Percentiles rank a stretch among this genome's conserved stretches.
These are phyloP conservation scores for Gossypium lobatum DNA, from an alignment of 441 rosid genomes.

Conservation along the genomic window DNA sequence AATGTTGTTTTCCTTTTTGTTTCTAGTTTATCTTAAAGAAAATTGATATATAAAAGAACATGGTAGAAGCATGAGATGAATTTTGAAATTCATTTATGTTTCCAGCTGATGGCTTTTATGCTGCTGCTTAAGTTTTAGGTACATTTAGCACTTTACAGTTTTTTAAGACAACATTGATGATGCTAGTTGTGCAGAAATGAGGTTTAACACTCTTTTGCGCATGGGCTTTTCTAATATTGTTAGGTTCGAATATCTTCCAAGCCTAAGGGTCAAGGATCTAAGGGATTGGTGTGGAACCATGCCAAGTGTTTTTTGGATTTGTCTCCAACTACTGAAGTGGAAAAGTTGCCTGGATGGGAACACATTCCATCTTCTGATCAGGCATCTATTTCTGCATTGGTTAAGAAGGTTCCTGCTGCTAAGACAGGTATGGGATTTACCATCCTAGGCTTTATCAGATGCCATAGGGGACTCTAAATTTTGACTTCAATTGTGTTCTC, in stretches of 20 bases:
- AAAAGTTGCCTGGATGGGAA: slow-evolving; percentile 75
- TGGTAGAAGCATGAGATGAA: not conserved
- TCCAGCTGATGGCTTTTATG: not conserved
- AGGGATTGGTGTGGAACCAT: slow-evolving; percentile 77
- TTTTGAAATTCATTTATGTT: not conserved
- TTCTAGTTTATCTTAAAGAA: not conserved
- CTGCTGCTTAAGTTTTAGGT: not conserved
- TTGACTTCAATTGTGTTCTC: slow-evolving; percentile 15
- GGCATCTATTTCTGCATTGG: slow-evolving; percentile 39
- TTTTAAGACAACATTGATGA: slow-evolving; percentile 1
- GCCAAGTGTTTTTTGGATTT: slow-evolving; percentile 62
- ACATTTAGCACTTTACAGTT: not conserved
- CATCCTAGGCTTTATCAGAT: not conserved
- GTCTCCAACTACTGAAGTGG: slow-evolving; percentile 46
- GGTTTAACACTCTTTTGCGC: not conserved
- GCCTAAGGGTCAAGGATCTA: slow-evolving; percentile 68
- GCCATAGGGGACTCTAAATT: not conserved
- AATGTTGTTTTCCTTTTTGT: not conserved
- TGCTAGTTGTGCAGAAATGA: slow-evolving; percentile 2
- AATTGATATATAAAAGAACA: not conserved
- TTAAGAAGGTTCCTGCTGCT: slow-evolving; percentile 41
- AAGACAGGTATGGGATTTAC: slow-evolving; percentile 39
- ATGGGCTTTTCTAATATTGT: slow-evolving; percentile 5
- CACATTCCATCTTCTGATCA: slow-evolving; percentile 61
- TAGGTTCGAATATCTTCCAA: slow-evolving; percentile 80